Percentiles rank a stretch among this genome's conserved stretches.
These are phyloP conservation scores for Secale cereale DNA, from an alignment of 176 grass and related monocot genomes.

Conservation along the genomic window DNA sequence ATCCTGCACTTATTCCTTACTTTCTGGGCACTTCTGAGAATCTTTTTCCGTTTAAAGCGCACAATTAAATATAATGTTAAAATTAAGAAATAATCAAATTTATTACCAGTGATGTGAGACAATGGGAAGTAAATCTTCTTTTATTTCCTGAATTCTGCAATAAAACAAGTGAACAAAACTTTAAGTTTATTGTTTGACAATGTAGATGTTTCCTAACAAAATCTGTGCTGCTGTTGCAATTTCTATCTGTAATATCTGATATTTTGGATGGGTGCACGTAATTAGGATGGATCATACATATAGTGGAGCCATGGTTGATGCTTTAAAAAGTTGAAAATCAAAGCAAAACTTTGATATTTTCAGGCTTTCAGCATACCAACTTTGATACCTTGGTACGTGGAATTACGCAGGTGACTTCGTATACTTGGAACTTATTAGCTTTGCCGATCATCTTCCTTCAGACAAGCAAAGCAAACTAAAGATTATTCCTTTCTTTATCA, in stretches of 20 bases:
- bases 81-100: background rate
- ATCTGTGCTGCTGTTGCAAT: background rate
- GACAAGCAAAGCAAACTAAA: constrained; percentile 39
- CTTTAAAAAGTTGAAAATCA: background rate
- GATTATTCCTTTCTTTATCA: constrained; percentile 29
- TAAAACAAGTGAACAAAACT: background rate
- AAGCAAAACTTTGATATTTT: background rate
- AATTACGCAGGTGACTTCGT: background rate
- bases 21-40: constrained; percentile 17
- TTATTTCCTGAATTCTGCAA: background rate
- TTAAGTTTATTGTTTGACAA: constrained; percentile 14
- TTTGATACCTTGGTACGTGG: background rate
- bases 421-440: background rate
- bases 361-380: background rate
- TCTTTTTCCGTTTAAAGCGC: constrained; percentile 11
- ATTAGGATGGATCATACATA: too few species aligned
- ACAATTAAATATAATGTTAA: background rate
- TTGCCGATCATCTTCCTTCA: background rate
- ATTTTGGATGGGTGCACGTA: background rate
- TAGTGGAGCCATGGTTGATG: background rate
- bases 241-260: background rate
- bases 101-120: background rate
- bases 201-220: background rate
- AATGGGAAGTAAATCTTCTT: background rate
- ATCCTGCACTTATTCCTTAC: constrained; percentile 11